Base-by-base conservation (phyloP, 352 stramenopile species). In the Phytopythium vexans region DNA sequence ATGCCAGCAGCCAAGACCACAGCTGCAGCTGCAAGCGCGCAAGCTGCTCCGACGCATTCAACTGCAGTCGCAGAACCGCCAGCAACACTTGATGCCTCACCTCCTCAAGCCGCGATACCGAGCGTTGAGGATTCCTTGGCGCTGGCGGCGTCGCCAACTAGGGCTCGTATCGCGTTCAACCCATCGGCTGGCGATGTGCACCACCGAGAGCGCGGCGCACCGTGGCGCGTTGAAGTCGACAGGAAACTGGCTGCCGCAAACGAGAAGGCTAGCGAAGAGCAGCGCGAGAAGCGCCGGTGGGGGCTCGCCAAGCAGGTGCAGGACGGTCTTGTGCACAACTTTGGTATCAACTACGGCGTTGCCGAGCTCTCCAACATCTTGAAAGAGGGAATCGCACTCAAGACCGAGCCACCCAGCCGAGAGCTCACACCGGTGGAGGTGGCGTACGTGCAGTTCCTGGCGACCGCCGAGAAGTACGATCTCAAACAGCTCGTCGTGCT, bases 271-370 rank as follows among this genome's bases (percentile, higher is more conserved):
- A 62, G 61, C 38, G 72, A 87, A 35, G 76, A 89, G 39, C 74
- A 89, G 40, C 65, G 66, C 31, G 78, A 89, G 51, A 88, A 89
- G 48, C 76, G 78, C 4, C 74, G 81, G 3, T 87, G 79, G 74
- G 81, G 74, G 4, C 68, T 92, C 5, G 78, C 76, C 16, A 92
- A 92, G 44, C 78, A 92, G 50, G 58, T 87, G 4, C 81, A 92
- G 44, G 72, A 89, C 38, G 77, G 77, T 0, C 58, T 89, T 6
- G 58, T 88, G 61, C 74, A 89, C 62, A 85, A 75, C 36, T 89
- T 74, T 52, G 71, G 67, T 21, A 80, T 89, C 55, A 89, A 88
- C 55, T 86, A 89, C 52, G 82, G 77, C 11, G 66, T 89, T 16
- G 66, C 78, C 0, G 78, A 92, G 51, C 69, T 92, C 6, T 62